Evolutionary conservation across 2,329 filamentous ascomycete species (phyloP).

Genomic region (Hymenoscyphus infarciens): DNA sequence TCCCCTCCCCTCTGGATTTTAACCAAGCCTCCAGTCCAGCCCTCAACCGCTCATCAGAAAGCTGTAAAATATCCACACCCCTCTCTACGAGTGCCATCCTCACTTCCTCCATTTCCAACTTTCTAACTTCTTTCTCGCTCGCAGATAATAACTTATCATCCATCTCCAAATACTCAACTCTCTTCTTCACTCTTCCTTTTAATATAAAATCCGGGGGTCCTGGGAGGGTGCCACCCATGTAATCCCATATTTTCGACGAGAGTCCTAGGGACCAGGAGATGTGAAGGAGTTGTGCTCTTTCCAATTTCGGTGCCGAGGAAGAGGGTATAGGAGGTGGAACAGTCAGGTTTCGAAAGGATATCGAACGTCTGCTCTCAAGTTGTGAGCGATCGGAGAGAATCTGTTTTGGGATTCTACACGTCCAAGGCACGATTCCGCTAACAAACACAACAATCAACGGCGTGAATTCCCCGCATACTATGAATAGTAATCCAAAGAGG

Average conservation of each 20-base stretch:
- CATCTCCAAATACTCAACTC: constrained; percentile 59
- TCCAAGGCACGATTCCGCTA: constrained; percentile 68
- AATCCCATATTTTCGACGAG: constrained; percentile 41
- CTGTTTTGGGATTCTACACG: constrained; percentile 80
- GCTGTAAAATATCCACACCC: constrained; percentile 54
- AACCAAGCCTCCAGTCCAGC: constrained; percentile 40
- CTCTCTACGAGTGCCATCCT: constrained; percentile 67
- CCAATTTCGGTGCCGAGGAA: constrained; percentile 9
- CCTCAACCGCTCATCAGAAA: constrained; percentile 37
- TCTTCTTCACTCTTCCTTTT: constrained; percentile 47
- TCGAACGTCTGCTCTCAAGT: constrained; percentile 49
- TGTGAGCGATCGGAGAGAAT: constrained; percentile 53
- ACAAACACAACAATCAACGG: constrained; percentile 73
- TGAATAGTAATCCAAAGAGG: constrained; percentile 69
- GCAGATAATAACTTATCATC: constrained; percentile 68
- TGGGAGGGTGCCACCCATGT: constrained; percentile 39
- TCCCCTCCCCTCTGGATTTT: constrained; percentile 36
- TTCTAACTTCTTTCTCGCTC: constrained; percentile 54
- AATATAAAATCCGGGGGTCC: constrained; percentile 49
- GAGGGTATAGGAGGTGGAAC: constrained; percentile 16
- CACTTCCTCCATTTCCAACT: constrained; percentile 61
- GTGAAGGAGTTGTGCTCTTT: constrained; percentile 38
- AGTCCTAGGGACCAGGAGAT: constrained; percentile 40
- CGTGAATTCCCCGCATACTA: constrained; percentile 82
- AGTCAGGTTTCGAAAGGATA: constrained; percentile 45